phyloP scores from a whole-genome alignment of 2,329 filamentous ascomycete genomes.

The Pyrenochaeta sp. region DNA sequence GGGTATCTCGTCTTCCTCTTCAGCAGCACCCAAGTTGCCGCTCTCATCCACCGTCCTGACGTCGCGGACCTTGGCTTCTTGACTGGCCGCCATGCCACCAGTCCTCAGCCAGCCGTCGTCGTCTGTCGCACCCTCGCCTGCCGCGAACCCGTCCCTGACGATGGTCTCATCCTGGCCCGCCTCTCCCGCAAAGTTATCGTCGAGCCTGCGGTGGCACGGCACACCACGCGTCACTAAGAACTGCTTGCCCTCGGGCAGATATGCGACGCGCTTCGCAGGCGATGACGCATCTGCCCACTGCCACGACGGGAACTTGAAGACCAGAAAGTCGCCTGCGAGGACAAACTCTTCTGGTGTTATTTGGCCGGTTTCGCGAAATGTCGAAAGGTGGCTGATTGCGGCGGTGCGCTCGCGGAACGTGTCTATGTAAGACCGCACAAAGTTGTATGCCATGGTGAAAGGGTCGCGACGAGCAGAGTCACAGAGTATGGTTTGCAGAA shows the following conservation, averaged over 20 bases:
- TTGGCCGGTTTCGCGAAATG: slow-evolving; percentile 91
- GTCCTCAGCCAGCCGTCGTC: slow-evolving; percentile 94
- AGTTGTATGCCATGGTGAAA: slow-evolving; percentile 74
- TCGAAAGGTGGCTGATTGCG: slow-evolving; percentile 87
- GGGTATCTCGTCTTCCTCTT: slow-evolving; percentile 81
- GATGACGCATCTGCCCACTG: slow-evolving; percentile 90
- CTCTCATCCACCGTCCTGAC: slow-evolving; percentile 89
- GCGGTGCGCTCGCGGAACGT: slow-evolving; percentile 91
- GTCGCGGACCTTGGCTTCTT: slow-evolving; percentile 78
- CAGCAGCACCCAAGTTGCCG: slow-evolving; percentile 81
- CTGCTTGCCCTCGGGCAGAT: slow-evolving; percentile 90
- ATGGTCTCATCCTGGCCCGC: slow-evolving; percentile 86
- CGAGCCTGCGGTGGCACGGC: slow-evolving; percentile 87
- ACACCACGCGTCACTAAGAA: slow-evolving; percentile 94
- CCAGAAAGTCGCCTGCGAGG: slow-evolving; percentile 93
- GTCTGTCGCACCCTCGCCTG: slow-evolving; percentile 59
- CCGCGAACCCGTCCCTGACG: slow-evolving; percentile 76
- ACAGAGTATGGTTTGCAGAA: slow-evolving; percentile 1
- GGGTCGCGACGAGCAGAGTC: too few species aligned
- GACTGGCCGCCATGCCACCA: slow-evolving; percentile 76
- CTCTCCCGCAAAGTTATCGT: slow-evolving; percentile 91
- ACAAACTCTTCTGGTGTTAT: slow-evolving; percentile 98
- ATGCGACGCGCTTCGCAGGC: slow-evolving; percentile 76
- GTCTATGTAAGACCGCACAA: slow-evolving; percentile 86
- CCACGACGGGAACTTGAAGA: slow-evolving; percentile 99